phyloP scores from a whole-genome alignment of 2,329 filamentous ascomycete species.

The Trichoderma breve region DNA sequence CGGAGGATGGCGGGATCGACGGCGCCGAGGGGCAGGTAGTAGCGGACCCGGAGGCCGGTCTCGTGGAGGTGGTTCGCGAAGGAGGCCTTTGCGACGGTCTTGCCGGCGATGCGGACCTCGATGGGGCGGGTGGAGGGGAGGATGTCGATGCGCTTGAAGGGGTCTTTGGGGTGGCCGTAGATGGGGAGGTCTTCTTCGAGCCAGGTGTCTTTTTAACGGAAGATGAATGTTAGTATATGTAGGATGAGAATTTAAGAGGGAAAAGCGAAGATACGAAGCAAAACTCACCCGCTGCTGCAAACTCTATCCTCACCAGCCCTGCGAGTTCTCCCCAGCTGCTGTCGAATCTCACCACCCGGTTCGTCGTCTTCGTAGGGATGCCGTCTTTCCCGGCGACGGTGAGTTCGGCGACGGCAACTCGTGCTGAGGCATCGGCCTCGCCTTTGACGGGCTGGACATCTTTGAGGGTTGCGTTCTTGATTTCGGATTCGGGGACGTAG shows the following conservation, averaged over 20 bases:
- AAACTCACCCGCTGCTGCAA: conserved; percentile 35
- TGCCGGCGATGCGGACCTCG: conserved; percentile 48
- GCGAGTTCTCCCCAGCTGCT: conserved; percentile 35
- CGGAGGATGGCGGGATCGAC: conserved; percentile 46
- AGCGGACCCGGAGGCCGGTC: conserved; percentile 57
- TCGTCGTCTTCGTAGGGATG: conserved; percentile 29
- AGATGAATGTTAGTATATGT: neutral
- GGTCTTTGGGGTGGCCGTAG: conserved; percentile 64
- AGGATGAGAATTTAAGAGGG: neutral
- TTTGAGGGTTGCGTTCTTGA: conserved; percentile 30
- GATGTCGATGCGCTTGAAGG: conserved; percentile 63
- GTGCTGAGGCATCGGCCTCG: conserved; percentile 28
- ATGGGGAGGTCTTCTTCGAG: conserved; percentile 59
- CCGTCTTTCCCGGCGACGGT: conserved; percentile 29
- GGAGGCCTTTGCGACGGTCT: conserved; percentile 45
- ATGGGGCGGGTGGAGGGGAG: conserved; percentile 54
- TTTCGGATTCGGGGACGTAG: conserved; percentile 37
- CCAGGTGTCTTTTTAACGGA: conserved; percentile 35
- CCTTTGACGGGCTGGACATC: conserved; percentile 30
- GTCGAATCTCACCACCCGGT: conserved; percentile 40
- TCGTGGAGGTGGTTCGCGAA: conserved; percentile 57
- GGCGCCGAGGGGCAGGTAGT: conserved; percentile 55
- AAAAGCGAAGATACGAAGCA: too few species aligned
- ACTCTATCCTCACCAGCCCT: conserved; percentile 36
- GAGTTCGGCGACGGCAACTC: conserved; percentile 34